phyloP scores from a whole-genome alignment of 176 grass and related monocot genomes.

The Hordeum vulgare region MorexV3_pseudomolecules_assembly NC_058519.1:605604009-605604508 shows the following conservation, averaged over 20 bases:
- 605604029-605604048: no score
- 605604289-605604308: background rate
- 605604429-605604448: background rate
- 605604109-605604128: no score
- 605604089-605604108: no score
- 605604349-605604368: background rate
- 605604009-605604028: no score
- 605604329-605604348: no score
- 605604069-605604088: no score
- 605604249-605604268: background rate
- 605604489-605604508: constrained; percentile 13
- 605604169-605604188: no score
- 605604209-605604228: background rate
- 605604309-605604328: background rate
- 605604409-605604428: background rate
- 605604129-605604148: no score
- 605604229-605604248: background rate
- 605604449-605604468: background rate
- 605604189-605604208: no score
- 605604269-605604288: background rate
- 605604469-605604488: background rate
- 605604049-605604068: no score
- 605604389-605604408: constrained; percentile 4
- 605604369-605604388: background rate
- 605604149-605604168: no score